Evolutionary conservation across 2,329 filamentous ascomycete genomes (phyloP), one percentile per base, ranked within the genome.

Genomic region (Delphinella strobiligena): DNA sequence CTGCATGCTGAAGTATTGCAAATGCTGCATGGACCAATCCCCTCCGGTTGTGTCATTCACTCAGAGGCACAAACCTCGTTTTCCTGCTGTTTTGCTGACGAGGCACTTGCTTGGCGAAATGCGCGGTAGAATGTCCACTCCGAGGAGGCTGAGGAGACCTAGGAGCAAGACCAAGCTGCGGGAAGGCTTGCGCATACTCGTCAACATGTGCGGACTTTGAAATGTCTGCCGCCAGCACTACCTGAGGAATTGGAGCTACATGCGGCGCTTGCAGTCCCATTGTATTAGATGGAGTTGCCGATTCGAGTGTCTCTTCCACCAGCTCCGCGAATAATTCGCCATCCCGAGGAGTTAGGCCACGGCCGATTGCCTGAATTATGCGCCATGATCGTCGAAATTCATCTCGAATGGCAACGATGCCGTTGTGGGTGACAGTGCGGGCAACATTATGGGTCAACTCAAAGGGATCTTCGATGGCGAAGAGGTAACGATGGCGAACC

Each of bases 401-500:
- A 50, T 91, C 81, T 31, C 84, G 71, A 44, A 93, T 91, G 1
- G 80, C 73, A 1, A 84, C 79, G 46, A 93, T 84, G 2, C 86
- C 85, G 44, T 78, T 74, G 52, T 89, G 82, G 5, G 81, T 87
- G 1, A 94, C 86, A 0, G 86, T 93, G 36, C 85, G 71, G 3
- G 83, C 88, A 24, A 94, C 82, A 50, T 94, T 95, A 60, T 94
- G 86, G 31, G 86, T 79, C 2, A 78, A 62, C 62, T 94, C 86
- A 52, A 94, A 94, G 0, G 88, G 88, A 56, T 94, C 88, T 55
- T 94, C 88, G 44, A 95, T 88, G 22, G 85, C 84, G 48, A 94
- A 82, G 4, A 94, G 71, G 56, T 86, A 93, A 10, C 86, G 76
- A 52, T 87, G 76, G 2, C 82, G 75, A 11, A 89, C 71, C 52